phyloP scores from a whole-genome alignment of 805 yeast species.

The Yarrowia sp. region DNA sequence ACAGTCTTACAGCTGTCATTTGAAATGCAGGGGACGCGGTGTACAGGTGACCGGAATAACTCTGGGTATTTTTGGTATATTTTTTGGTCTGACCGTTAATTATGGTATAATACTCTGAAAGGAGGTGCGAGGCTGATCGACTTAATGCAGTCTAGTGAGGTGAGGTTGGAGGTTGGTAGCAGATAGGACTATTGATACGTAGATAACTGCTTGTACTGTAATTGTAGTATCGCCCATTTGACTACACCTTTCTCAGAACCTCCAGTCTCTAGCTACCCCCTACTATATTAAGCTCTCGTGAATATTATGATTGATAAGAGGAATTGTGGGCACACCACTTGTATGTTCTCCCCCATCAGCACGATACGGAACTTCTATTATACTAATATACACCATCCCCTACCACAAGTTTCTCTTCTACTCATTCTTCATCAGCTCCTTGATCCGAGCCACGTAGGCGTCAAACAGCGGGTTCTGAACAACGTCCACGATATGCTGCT shows the following conservation, averaged over 20 bases:
- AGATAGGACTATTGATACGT: background rate
- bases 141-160: too few species aligned
- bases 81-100: too few species aligned
- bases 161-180: too few species aligned
- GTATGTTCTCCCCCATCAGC: too few species aligned
- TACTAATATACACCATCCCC: conserved; percentile 1
- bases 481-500: conserved; percentile 11
- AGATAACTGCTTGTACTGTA: too few species aligned
- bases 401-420: too few species aligned
- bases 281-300: background rate
- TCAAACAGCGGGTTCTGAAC: conserved; percentile 4
- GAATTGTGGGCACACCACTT: background rate
- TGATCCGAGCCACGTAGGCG: conserved; percentile 15
- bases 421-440: conserved; percentile 13
- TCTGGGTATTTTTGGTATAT: too few species aligned
- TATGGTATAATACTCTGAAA: too few species aligned
- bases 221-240: too few species aligned
- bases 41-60: background rate
- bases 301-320: conserved; percentile 8
- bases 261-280: background rate
- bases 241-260: background rate
- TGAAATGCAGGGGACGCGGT: background rate
- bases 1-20: too few species aligned
- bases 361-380: too few species aligned
- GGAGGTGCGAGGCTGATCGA: too few species aligned